These are phyloP conservation scores for Ophiocordyceps australis DNA, from an alignment of 2,329 filamentous ascomycete species.

Conservation along the genomic window DNA sequence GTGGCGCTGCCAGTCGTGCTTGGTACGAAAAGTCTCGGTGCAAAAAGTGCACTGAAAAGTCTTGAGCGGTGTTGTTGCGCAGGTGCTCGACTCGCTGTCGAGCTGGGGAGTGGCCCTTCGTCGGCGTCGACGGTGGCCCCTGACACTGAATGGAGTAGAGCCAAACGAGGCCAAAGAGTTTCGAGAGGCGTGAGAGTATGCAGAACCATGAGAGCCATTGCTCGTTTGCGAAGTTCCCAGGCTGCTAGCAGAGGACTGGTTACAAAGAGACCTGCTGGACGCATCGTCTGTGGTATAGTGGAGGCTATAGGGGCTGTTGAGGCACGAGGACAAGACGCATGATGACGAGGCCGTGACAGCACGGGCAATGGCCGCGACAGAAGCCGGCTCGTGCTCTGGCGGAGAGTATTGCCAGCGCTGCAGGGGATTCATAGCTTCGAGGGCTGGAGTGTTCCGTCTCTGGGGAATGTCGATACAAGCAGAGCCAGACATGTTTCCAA, in stretches of 20 bases:
- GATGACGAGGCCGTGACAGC: slow-evolving; percentile 35
- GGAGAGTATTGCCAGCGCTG: slow-evolving; percentile 42
- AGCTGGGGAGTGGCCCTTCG: slow-evolving; percentile 19
- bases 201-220: slow-evolving; percentile 37
- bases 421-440: slow-evolving; percentile 35
- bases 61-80: slow-evolving; percentile 25
- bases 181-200: slow-evolving; percentile 38
- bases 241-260: slow-evolving; percentile 41
- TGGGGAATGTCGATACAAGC: slow-evolving; percentile 58
- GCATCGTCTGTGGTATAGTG: slow-evolving; percentile 44
- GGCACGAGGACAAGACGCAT: slow-evolving; percentile 31
- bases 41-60: slow-evolving; percentile 53
- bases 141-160: slow-evolving; percentile 20
- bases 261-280: slow-evolving; percentile 36
- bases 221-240: slow-evolving; percentile 43
- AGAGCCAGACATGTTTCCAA: slow-evolving; percentile 36
- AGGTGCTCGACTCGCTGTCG: slow-evolving; percentile 13
- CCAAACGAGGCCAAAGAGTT: slow-evolving; percentile 35
- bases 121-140: slow-evolving; percentile 30
- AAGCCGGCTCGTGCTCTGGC: slow-evolving; percentile 40
- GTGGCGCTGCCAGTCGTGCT: slow-evolving; percentile 54
- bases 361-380: slow-evolving; percentile 37
- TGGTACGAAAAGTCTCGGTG: slow-evolving; percentile 48
- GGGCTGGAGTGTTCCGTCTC: slow-evolving; percentile 33
- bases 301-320: slow-evolving; percentile 37